These are phyloP conservation scores for Sarcodon sp. DNA, from an alignment of 768 basidiomycete genomes.

Conservation along the genomic window DNA sequence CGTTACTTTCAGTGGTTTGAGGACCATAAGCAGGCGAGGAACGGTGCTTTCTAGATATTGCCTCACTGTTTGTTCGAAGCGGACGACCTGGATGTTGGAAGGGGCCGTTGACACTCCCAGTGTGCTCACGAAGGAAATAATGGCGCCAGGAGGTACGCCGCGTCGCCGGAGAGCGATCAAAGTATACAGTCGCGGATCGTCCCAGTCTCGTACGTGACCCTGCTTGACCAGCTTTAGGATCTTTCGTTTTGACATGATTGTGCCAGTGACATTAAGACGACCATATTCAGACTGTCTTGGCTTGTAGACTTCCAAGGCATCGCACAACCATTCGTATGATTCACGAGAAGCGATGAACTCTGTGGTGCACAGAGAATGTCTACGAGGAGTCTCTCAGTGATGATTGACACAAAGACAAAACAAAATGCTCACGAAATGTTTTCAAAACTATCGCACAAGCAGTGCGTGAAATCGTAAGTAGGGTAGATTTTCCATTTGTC, in stretches of 20 bases:
- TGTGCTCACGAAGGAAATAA: slow-evolving; percentile 83
- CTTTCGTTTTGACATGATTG: slow-evolving; percentile 95
- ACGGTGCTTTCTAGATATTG: slow-evolving; percentile 83
- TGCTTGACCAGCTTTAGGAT: slow-evolving; percentile 80
- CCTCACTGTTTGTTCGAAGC: slow-evolving; percentile 85
- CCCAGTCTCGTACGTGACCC: slow-evolving; percentile 83
- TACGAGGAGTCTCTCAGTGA: slow-evolving; percentile 17
- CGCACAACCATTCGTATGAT: slow-evolving; percentile 99
- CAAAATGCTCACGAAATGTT: slow-evolving; percentile 80
- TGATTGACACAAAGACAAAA: background rate
- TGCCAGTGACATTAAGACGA: slow-evolving; percentile 83
- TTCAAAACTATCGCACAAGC: slow-evolving; percentile 95
- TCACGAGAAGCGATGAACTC: slow-evolving; percentile 94
- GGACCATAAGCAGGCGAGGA: slow-evolving; percentile 83
- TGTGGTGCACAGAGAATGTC: slow-evolving; percentile 92
- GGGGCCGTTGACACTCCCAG: slow-evolving; percentile 87
- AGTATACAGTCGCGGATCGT: slow-evolving; percentile 95
- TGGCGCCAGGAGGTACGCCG: slow-evolving; percentile 93
- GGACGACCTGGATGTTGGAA: slow-evolving; percentile 73
- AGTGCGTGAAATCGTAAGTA: slow-evolving; percentile 98
- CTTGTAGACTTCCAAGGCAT: slow-evolving; percentile 94
- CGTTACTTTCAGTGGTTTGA: slow-evolving; percentile 81
- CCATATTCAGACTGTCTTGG: slow-evolving; percentile 97
- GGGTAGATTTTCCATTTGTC: slow-evolving; percentile 97
- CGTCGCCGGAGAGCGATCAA: slow-evolving; percentile 91